These are phyloP conservation scores for Fragaria vesca DNA, from an alignment of 306 rosid genomes.

Conservation along the genomic window DNA sequence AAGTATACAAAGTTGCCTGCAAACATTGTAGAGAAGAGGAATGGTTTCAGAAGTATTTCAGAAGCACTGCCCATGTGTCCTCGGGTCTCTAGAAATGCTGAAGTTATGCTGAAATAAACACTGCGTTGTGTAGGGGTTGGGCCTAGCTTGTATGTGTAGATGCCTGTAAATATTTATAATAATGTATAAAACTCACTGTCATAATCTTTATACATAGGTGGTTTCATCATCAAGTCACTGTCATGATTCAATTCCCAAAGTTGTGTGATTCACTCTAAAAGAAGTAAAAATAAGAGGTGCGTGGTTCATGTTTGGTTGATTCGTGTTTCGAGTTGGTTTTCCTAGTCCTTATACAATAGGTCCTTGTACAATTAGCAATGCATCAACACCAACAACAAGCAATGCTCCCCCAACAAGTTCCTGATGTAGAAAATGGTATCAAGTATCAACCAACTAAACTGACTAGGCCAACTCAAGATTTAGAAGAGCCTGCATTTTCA, in stretches of 20 bases:
- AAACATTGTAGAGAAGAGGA: constrained; percentile 36
- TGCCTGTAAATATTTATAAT: not conserved
- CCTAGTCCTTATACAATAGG: no score
- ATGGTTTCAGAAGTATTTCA: constrained; percentile 35
- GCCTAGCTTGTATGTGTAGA: not conserved
- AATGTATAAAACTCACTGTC: not conserved
- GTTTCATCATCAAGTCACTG: not conserved
- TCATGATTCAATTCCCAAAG: not conserved
- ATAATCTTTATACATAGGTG: not conserved
- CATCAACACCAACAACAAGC: no score
- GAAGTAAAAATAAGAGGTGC: not conserved
- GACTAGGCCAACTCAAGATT: no score
- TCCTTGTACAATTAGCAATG: no score
- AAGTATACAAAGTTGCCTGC: constrained; percentile 41
- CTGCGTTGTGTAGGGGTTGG: not conserved
- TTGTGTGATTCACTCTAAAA: not conserved
- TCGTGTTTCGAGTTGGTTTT: no score
- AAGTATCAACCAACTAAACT: no score
- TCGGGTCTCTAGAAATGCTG: not conserved
- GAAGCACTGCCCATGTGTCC: constrained; percentile 20
- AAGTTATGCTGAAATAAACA: not conserved
- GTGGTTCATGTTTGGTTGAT: not conserved
- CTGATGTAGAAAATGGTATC: no score
- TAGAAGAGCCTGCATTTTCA: no score
- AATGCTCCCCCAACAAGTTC: no score